Conservation (phyloP, 371 early-diverging fungal species). For the Syncephalastrum contaminatum region DNA sequence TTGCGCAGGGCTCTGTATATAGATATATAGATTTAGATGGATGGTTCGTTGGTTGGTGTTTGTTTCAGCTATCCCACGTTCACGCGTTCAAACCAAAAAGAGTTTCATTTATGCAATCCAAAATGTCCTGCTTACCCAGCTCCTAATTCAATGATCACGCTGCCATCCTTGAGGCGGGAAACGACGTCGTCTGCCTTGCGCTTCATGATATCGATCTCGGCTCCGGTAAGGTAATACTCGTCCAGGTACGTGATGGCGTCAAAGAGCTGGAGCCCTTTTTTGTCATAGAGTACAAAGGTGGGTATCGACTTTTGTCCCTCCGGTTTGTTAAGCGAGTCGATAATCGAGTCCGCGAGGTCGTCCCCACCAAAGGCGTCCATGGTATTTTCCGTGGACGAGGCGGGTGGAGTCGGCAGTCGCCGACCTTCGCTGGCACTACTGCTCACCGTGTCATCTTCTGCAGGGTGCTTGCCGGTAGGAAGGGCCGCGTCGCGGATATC, state of each 20-base stretch:
- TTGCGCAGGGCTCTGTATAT: conserved; percentile 77
- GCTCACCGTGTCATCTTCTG: not conserved
- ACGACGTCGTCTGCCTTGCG: conserved; percentile 63
- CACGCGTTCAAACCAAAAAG: not conserved
- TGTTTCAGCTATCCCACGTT: not conserved
- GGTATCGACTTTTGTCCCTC: conserved; percentile 55
- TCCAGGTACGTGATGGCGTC: conserved; percentile 84
- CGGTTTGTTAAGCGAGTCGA: conserved; percentile 41
- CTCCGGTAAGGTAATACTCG: conserved; percentile 85
- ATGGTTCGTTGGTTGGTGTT: too few relatives aligned
- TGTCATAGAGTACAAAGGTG: conserved; percentile 82
- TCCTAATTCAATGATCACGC: conserved; percentile 80
- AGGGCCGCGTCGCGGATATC: conserved; percentile 22
- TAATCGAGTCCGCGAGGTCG: conserved; percentile 47
- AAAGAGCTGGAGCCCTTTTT: conserved; percentile 80
- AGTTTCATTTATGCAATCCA: not conserved
- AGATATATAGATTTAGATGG: too few relatives aligned
- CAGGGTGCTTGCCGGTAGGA: not conserved
- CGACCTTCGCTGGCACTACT: conserved; percentile 1
- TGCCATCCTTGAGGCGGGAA: conserved; percentile 62
- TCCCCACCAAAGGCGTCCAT: conserved; percentile 39
- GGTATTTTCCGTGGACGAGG: conserved; percentile 23
- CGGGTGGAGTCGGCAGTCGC: conserved; percentile 33
- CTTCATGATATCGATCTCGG: conserved; percentile 78
- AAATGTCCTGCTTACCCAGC: conserved; percentile 62